These are phyloP conservation scores for Sarcodon aspratus DNA, from an alignment of 768 basidiomycete genomes.

Conservation along the genomic window DNA sequence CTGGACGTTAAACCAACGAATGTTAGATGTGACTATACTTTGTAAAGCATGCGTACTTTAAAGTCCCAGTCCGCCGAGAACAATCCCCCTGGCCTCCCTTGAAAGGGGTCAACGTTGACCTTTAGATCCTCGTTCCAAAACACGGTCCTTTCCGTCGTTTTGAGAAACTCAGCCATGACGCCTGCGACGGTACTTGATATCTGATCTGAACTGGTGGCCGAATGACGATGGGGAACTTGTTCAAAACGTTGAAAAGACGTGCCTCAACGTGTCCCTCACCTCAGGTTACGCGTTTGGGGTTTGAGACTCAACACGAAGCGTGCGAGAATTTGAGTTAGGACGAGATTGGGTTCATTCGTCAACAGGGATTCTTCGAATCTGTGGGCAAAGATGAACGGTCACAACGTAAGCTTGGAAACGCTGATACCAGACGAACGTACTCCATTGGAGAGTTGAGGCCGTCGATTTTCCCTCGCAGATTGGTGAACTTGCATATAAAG, in stretches of 20 bases:
- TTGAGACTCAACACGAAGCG: constrained; percentile 75
- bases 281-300: constrained; percentile 84
- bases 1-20: constrained; percentile 24
- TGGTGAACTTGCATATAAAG: constrained; percentile 77
- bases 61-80: constrained; percentile 74
- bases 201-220: constrained; percentile 55
- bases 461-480: constrained; percentile 62
- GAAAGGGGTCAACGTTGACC: constrained; percentile 68
- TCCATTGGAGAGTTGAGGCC: constrained; percentile 76
- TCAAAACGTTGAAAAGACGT: constrained; percentile 17
- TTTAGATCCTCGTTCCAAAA: constrained; percentile 70
- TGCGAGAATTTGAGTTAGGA: constrained; percentile 61
- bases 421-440: constrained; percentile 36
- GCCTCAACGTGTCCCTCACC: constrained; percentile 40
- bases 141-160: constrained; percentile 58
- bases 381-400: constrained; percentile 11
- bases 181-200: constrained; percentile 65
- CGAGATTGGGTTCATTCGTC: constrained; percentile 56
- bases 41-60: constrained; percentile 44
- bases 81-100: constrained; percentile 42
- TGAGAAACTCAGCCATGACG: constrained; percentile 64
- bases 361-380: constrained; percentile 77
- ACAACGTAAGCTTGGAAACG: neutral
- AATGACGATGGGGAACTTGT: constrained; percentile 21
- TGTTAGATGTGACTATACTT: constrained; percentile 4